Conservation (phyloP, 2,329 filamentous ascomycete genomes). For the Zopfia rhizophila region DNA sequence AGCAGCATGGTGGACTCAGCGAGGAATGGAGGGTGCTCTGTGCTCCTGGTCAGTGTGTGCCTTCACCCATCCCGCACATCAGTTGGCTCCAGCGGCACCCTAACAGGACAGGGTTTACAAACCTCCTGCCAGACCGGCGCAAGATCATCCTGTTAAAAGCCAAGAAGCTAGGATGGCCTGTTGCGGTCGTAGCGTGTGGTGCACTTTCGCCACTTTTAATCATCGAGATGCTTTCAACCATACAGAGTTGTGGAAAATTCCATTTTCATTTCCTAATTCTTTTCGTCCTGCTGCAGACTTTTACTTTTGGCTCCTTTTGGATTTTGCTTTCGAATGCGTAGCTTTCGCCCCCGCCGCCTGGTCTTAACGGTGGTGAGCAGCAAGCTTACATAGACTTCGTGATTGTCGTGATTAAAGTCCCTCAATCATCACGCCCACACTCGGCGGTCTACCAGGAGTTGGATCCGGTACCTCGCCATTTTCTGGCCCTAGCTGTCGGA, state of each 20-base stretch:
- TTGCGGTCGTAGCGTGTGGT: conserved; percentile 43
- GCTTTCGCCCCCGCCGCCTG: conserved; percentile 24
- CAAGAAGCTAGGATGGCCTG: conserved; percentile 44
- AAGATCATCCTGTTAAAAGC: conserved; percentile 43
- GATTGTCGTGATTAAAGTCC: conserved; percentile 36
- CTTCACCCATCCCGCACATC: conserved; percentile 53
- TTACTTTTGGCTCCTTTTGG: conserved; percentile 41
- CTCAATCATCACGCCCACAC: conserved; percentile 33
- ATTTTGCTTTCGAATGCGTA: conserved; percentile 35
- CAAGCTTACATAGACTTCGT: conserved; percentile 36
- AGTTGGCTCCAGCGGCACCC: conserved; percentile 47
- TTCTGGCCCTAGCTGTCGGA: conserved; percentile 41
- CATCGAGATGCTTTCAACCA: conserved; percentile 46
- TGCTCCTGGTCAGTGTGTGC: conserved; percentile 24
- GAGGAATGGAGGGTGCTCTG: conserved; percentile 19
- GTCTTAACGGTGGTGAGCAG: conserved; percentile 29
- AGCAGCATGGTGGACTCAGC: conserved; percentile 30
- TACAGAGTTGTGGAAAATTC: conserved; percentile 44
- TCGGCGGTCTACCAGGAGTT: conserved; percentile 24
- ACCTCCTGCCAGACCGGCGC: conserved; percentile 44
- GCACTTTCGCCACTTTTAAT: conserved; percentile 53
- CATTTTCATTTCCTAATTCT: conserved; percentile 41
- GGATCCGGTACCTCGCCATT: conserved; percentile 31
- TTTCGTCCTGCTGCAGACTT: conserved; percentile 34
- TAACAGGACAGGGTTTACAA: conserved; percentile 40